phyloP scores from a whole-genome alignment of 768 basidiomycete genomes.

The Rhodotorula toruloides region DNA sequence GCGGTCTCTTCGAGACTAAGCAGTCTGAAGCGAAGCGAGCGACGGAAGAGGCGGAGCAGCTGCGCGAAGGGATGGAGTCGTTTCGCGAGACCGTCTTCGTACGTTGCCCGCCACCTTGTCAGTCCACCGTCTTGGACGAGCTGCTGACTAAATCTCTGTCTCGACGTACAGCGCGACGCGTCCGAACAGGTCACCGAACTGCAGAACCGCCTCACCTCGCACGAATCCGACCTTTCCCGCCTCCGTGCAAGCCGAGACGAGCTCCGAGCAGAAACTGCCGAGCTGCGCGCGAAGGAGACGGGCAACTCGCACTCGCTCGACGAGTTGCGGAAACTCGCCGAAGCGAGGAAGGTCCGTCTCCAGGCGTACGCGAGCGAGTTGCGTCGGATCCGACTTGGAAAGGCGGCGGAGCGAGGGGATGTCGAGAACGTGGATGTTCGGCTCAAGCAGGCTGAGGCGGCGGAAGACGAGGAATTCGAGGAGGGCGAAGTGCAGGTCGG shows the following conservation, averaged over 20 bases:
- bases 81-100: slow-evolving; percentile 29
- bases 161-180: slow-evolving; percentile 44
- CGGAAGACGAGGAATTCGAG: slow-evolving; percentile 62
- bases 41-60: slow-evolving; percentile 40
- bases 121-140: too few species aligned
- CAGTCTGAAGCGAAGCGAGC: slow-evolving; percentile 46
- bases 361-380: slow-evolving; percentile 65
- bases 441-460: slow-evolving; percentile 2
- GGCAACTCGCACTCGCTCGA: slow-evolving; percentile 58
- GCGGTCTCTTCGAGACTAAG: slow-evolving; percentile 52
- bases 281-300: slow-evolving; percentile 62
- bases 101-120: slow-evolving; percentile 12
- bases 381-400: slow-evolving; percentile 62
- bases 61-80: slow-evolving; percentile 39
- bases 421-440: slow-evolving; percentile 4
- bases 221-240: slow-evolving; percentile 47
- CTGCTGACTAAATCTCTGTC: too few species aligned
- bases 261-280: slow-evolving; percentile 63
- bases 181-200: slow-evolving; percentile 56
- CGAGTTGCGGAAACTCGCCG: slow-evolving; percentile 63
- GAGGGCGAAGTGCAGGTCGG: slow-evolving; percentile 43
- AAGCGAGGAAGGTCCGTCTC: slow-evolving; percentile 66
- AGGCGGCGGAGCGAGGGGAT: slow-evolving; percentile 64
- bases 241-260: slow-evolving; percentile 52
- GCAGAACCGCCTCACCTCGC: slow-evolving; percentile 41